phyloP scores from a whole-genome alignment of 108 stramenopile genomes.

The Nitzschia palea region DNA sequence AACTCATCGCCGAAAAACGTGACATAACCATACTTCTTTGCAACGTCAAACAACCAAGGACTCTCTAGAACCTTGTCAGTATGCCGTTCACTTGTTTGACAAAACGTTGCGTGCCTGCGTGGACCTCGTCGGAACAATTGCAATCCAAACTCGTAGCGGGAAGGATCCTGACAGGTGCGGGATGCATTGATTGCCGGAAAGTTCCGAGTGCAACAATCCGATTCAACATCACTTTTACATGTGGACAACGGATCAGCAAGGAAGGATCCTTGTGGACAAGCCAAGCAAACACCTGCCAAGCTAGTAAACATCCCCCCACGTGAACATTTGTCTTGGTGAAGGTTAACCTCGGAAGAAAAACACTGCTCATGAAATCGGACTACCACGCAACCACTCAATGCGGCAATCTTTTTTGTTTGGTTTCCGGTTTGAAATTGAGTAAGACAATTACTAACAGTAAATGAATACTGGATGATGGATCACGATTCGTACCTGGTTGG shows the following conservation, averaged over 20 bases:
- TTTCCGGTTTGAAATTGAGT: not conserved
- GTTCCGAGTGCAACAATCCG: not conserved
- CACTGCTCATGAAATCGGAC: not conserved
- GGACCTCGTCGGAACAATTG: not conserved
- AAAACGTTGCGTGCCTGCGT: not conserved
- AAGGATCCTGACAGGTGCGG: not conserved
- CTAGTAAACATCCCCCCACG: not conserved
- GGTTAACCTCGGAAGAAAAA: no score
- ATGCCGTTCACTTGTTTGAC: not conserved
- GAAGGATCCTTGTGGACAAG: not conserved
- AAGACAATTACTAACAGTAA: no score
- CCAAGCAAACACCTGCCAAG: not conserved
- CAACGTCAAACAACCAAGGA: conserved; percentile 38
- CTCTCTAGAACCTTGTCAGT: not conserved
- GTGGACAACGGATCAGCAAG: not conserved
- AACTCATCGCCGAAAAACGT: conserved; percentile 67
- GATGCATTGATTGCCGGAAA: not conserved
- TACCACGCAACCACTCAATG: conserved; percentile 40
- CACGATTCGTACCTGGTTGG: not conserved
- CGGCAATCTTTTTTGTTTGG: conserved; percentile 16
- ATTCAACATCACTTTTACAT: not conserved
- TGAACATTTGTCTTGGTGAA: not conserved
- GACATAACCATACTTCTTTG: conserved; percentile 39
- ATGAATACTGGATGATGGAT: no score
- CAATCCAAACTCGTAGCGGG: not conserved